These are phyloP conservation scores for grape (Vitis vinifera) DNA, from an alignment of 164 flowering plant species.

Conservation along the genomic window ASM3070453v1 NC_081812.1:3084501-3085000, in stretches of 20 bases:
- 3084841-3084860: conserved; percentile 20
- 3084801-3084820: conserved; percentile 19
- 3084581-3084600: not conserved
- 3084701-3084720: conserved; percentile 22
- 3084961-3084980: not conserved
- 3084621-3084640: not conserved
- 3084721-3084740: conserved; percentile 28
- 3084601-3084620: not conserved
- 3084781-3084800: not conserved
- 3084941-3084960: not conserved
- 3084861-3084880: conserved; percentile 18
- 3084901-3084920: not conserved
- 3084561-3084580: not conserved
- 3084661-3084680: conserved; percentile 23
- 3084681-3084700: conserved; percentile 21
- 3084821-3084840: conserved; percentile 27
- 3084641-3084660: conserved; percentile 25
- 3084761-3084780: not conserved
- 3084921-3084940: not conserved
- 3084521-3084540: not conserved
- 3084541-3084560: not conserved
- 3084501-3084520: too few species aligned
- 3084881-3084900: not conserved
- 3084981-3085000: not conserved
- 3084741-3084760: not conserved